Base-by-base conservation (phyloP, 208 protist genomes). In the Blastocrithidia nonstop region DNA sequence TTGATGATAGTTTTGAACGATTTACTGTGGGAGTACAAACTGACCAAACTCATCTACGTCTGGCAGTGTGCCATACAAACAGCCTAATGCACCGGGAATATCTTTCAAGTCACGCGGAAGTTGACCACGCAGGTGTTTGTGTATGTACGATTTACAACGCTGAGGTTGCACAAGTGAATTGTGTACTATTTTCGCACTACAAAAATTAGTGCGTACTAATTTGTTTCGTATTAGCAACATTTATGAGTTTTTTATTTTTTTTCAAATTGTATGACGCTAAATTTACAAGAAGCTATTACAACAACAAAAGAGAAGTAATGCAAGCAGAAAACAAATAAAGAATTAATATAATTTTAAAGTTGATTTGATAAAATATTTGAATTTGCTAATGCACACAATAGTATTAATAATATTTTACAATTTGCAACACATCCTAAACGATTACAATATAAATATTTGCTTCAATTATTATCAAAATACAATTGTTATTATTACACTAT, bases 41-140 rank as follows among this genome's bases (percentile, higher is more conserved):
- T 79, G 67, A 3, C 61, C 57, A 42, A 83, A 91, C 50, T 91
- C 81, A 40, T 91, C 81, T 22, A 84, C 77, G 45, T 86, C 76
- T 4, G 81, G 81, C 22, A 91, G 61, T 22, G 48, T 71, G 17
- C 81, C 81, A 50, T 85, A 91, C 20, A 91, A 54, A 39, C 76
- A 91, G 3, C 81, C 81, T 21, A 87, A 65, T 1, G 74, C 76
- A 15, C 81, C 77, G n/a, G 72, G 56, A 33, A 83, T 57, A 44
- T 91, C 81, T 44, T 87, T 91, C 24, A 91, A 57, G 45, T 91
- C 81, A 20, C 64, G 48, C 23, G 76, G 81, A 17, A 91, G 50
- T 39, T 79, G 66, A 1, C 81, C 81, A 13, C 81, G 66, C 22
- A 78, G 49, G 45, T 68, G 80, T 61, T 89, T 89, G 4, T 86